A percentile compares a stretch with the other conserved stretches of the same genome.
These are phyloP conservation scores for Oidium heveae DNA, from an alignment of 2,329 filamentous ascomycete species.

Conservation along the genomic window DNA sequence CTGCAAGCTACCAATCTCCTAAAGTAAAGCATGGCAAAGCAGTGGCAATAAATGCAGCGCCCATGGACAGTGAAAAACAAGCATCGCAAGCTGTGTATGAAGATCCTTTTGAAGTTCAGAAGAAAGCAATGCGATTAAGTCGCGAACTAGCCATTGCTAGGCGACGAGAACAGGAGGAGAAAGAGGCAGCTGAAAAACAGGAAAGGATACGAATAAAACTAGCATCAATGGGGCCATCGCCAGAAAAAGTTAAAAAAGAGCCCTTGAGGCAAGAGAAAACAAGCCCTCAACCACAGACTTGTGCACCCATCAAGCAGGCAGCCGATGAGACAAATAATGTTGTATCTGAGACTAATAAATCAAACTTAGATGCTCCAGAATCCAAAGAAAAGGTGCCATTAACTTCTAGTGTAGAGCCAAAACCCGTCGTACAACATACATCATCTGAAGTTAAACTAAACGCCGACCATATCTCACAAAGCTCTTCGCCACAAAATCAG, in stretches of 20 bases:
- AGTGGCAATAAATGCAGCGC: constrained; percentile 11
- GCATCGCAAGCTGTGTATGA: constrained; percentile 16
- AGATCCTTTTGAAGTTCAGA: constrained; percentile 36
- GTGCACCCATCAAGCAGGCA: constrained; percentile 5
- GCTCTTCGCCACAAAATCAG: constrained; percentile 15
- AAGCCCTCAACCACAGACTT: constrained; percentile 12
- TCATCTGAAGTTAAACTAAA: constrained; percentile 5
- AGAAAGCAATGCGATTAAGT: constrained; percentile 47
- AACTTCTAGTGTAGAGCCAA: constrained; percentile 2
- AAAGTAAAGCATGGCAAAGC: constrained; percentile 10
- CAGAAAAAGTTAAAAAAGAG: constrained; percentile 31
- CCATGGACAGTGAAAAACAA: constrained; percentile 11
- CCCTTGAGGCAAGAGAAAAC: constrained; percentile 21
- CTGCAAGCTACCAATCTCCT: constrained; percentile 14
- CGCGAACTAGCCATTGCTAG: constrained; percentile 44
- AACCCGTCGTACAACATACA: constrained; percentile 3
- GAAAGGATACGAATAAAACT: constrained; percentile 50
- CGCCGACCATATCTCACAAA: constrained; percentile 8
- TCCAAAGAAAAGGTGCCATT: constrained; percentile 1
- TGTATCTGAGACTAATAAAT: constrained; percentile 3
- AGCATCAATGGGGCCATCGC: constrained; percentile 39
- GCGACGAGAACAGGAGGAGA: constrained; percentile 39
- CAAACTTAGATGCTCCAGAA: constrained; percentile 3
- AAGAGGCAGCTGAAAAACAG: constrained; percentile 44
- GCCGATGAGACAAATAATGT: constrained; percentile 1